Evolutionary conservation across 768 basidiomycete genomes (phyloP).

Genomic region (Cystoderma amianthinum): DNA sequence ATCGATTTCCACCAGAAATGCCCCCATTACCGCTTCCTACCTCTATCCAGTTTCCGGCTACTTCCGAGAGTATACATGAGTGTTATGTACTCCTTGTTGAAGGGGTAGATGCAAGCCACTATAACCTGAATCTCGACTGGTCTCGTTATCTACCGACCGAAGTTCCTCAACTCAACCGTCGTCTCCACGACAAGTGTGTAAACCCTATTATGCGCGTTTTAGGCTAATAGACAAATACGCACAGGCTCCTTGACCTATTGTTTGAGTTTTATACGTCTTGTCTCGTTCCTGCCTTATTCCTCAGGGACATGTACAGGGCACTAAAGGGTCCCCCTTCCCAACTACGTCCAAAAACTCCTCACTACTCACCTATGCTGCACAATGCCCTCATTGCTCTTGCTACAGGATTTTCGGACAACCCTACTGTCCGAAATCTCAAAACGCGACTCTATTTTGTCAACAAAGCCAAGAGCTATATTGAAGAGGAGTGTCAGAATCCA

Average conservation of each 20-base stretch:
- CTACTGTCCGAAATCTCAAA: conserved; percentile 31
- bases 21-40: conserved; percentile 9
- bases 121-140: conserved; percentile 44
- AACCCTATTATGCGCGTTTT: too few species aligned
- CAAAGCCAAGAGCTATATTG: conserved; percentile 37
- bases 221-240: too few species aligned
- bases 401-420: conserved; percentile 36
- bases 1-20: conserved; percentile 25
- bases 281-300: conserved; percentile 39
- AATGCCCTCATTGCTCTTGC: conserved; percentile 51
- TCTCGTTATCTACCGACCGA: conserved; percentile 35
- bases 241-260: conserved; percentile 34
- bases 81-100: conserved; percentile 36
- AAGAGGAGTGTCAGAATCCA: conserved; percentile 35
- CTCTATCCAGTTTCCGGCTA: conserved; percentile 31
- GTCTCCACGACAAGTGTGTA: conserved; percentile 41
- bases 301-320: too few species aligned
- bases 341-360: conserved; percentile 35
- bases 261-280: conserved; percentile 44
- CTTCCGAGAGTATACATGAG: conserved; percentile 25
- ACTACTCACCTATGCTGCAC: conserved; percentile 71
- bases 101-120: conserved; percentile 26
- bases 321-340: conserved; percentile 31
- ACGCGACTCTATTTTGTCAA: conserved; percentile 33
- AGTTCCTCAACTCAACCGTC: conserved; percentile 35